These are phyloP conservation scores for Neofusicoccum kwambonambiense DNA, from an alignment of 2,329 filamentous ascomycete species.

Conservation along the genomic window DNA sequence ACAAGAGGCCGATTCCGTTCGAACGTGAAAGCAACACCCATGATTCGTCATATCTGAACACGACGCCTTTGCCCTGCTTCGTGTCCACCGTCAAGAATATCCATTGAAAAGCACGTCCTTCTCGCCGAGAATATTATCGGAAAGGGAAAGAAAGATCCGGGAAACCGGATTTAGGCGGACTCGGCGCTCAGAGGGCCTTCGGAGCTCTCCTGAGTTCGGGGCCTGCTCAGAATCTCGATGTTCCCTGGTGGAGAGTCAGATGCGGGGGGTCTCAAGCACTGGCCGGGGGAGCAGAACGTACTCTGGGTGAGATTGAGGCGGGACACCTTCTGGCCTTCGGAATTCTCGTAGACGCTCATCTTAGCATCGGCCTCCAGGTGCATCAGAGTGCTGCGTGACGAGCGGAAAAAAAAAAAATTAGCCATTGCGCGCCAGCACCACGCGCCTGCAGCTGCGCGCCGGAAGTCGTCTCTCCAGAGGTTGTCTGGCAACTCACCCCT, in stretches of 20 bases:
- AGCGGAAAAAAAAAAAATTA: neutral
- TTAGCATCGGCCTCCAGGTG: conserved; percentile 80
- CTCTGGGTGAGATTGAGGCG: conserved; percentile 74
- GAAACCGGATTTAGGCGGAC: neutral
- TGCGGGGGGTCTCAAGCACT: too few species aligned
- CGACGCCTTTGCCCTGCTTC: neutral
- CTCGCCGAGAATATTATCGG: neutral
- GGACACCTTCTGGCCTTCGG: conserved; percentile 66
- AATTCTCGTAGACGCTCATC: conserved; percentile 65
- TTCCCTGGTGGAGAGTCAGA: conserved; percentile 36
- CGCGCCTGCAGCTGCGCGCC: neutral
- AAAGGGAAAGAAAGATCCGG: neutral
- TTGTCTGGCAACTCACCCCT: conserved; percentile 65
- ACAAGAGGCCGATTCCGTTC: too few species aligned
- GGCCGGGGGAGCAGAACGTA: conserved; percentile 51
- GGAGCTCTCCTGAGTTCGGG: conserved; percentile 11
- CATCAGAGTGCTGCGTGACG: conserved; percentile 63
- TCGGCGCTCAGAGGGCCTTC: neutral
- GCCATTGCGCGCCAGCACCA: neutral
- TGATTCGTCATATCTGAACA: too few species aligned
- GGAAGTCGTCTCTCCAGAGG: neutral
- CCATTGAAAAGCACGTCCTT: neutral
- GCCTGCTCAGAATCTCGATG: conserved; percentile 49
- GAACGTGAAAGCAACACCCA: too few species aligned
- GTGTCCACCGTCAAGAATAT: neutral